These are phyloP conservation scores for Saitozyma sp. DNA, from an alignment of 768 basidiomycete genomes.

Conservation along the genomic window DNA sequence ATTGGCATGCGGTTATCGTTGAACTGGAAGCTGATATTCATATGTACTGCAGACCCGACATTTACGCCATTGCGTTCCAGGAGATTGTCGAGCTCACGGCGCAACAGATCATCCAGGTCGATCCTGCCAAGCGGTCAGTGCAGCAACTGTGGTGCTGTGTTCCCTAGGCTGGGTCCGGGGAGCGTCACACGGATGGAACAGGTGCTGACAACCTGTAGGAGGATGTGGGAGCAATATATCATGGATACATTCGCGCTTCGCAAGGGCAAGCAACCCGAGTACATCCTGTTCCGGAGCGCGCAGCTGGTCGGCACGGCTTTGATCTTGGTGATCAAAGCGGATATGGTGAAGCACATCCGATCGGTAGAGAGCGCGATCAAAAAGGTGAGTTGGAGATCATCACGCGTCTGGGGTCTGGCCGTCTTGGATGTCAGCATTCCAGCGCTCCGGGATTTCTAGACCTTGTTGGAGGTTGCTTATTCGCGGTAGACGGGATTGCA, in stretches of 20 bases:
- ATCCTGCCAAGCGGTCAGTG: slow-evolving; percentile 80
- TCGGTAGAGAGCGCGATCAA: slow-evolving; percentile 89
- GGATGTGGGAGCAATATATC: slow-evolving; percentile 80
- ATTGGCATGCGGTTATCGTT: not conserved
- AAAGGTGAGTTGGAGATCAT: slow-evolving; percentile 62
- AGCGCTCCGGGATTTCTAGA: not conserved
- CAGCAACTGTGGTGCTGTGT: not conserved
- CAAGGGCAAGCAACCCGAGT: slow-evolving; percentile 67
- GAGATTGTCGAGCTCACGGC: slow-evolving; percentile 98
- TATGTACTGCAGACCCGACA: slow-evolving; percentile 61
- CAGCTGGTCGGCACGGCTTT: slow-evolving; percentile 94
- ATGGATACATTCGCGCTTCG: slow-evolving; percentile 73
- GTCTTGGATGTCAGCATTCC: not conserved
- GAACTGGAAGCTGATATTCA: slow-evolving; percentile 4
- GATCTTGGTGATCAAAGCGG: slow-evolving; percentile 76
- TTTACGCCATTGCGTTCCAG: slow-evolving; percentile 89
- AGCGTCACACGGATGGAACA: not conserved
- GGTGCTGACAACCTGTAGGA: slow-evolving; percentile 58
- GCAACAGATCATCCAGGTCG: slow-evolving; percentile 92
- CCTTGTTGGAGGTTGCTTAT: not conserved
- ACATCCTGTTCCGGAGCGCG: slow-evolving; percentile 85
- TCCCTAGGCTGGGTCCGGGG: too few species aligned
- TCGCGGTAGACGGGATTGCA: slow-evolving; percentile 55
- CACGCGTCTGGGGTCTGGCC: slow-evolving; percentile 1
- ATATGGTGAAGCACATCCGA: slow-evolving; percentile 73